Evolutionary conservation across 768 basidiomycete species (phyloP).

Genomic region (Crassisporium funariophilum): DNA sequence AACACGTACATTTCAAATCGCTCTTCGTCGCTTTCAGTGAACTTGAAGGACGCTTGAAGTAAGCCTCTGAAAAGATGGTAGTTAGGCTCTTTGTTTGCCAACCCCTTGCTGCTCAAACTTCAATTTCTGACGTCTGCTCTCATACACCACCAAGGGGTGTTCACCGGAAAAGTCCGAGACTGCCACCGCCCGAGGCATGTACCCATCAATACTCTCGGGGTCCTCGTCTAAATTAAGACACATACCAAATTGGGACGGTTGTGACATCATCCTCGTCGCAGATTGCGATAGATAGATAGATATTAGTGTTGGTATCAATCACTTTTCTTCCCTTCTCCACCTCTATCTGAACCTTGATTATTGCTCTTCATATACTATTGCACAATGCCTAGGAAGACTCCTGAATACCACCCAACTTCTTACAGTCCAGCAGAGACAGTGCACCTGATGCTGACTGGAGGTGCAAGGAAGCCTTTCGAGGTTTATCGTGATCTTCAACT

Average conservation of each 20-base stretch:
- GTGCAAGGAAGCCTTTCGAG: neutral
- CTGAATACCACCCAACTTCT: neutral
- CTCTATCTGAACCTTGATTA: neutral
- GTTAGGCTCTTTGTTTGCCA: too few species aligned
- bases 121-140: too few species aligned
- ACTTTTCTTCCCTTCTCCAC: neutral
- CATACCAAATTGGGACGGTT: neutral
- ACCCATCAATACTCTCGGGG: neutral
- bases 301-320: neutral
- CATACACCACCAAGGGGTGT: too few species aligned
- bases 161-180: neutral
- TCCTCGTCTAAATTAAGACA: neutral
- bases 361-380: neutral
- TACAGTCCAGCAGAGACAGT: neutral
- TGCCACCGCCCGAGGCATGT: neutral
- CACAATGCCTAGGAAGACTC: neutral
- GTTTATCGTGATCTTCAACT: neutral
- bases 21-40: too few species aligned
- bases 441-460: neutral
- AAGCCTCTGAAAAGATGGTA: too few species aligned
- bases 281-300: neutral
- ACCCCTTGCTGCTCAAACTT: too few species aligned
- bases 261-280: neutral
- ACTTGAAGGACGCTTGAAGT: too few species aligned
- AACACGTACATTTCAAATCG: too few species aligned